Conservation (phyloP, 2,329 filamentous ascomycete species). For the Aspergillus sp. region DNA sequence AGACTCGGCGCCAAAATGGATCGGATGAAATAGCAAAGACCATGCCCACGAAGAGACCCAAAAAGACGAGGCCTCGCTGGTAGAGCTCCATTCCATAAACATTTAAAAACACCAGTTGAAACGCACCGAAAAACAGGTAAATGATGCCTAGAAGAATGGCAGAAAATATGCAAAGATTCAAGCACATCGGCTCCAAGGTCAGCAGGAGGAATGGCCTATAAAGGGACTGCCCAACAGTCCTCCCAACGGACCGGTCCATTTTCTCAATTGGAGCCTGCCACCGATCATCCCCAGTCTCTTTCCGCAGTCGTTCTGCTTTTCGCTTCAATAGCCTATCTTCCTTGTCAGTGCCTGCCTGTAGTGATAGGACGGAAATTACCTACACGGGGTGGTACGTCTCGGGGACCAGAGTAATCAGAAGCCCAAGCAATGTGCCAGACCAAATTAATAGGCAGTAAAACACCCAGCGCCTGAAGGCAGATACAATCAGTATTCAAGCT, state of each 20-base stretch:
- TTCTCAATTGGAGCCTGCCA: constrained; percentile 79
- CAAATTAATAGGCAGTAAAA: constrained; percentile 86
- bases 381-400: constrained; percentile 74
- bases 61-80: constrained; percentile 76
- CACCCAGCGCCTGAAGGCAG: constrained; percentile 62
- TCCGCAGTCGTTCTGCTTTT: constrained; percentile 69
- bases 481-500: constrained; percentile 7
- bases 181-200: constrained; percentile 78
- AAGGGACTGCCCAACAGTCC: constrained; percentile 59
- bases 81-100: constrained; percentile 76
- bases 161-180: constrained; percentile 77
- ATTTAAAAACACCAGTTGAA: constrained; percentile 72
- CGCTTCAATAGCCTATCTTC: constrained; percentile 57
- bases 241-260: constrained; percentile 63
- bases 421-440: constrained; percentile 61
- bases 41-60: constrained; percentile 55
- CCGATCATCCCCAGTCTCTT: constrained; percentile 73
- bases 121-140: constrained; percentile 90
- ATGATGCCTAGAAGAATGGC: constrained; percentile 83
- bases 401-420: constrained; percentile 70
- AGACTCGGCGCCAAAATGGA: constrained; percentile 48
- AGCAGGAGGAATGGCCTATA: constrained; percentile 75
- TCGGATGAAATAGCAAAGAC: constrained; percentile 45
- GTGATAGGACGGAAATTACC: constrained; percentile 10
- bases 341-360: constrained; percentile 30